Percentiles rank a stretch among this genome's conserved stretches.
These are phyloP conservation scores for Balamuthia mandrillaris DNA, from an alignment of 208 protist species.

Conservation along the genomic window DNA sequence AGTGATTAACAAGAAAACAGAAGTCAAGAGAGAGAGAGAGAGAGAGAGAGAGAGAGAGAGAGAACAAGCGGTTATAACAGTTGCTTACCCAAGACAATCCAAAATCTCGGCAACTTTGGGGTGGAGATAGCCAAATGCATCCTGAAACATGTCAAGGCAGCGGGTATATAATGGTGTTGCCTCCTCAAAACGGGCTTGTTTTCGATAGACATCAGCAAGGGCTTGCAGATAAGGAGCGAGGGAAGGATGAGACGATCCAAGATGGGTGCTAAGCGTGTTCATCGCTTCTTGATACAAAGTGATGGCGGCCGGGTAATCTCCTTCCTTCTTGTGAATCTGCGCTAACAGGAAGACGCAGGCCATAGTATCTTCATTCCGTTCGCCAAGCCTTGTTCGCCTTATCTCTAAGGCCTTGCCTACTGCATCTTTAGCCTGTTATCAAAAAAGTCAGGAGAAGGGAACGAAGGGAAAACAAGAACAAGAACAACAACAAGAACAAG, in stretches of 20 bases:
- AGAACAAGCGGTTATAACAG: not conserved
- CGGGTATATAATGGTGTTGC: not conserved
- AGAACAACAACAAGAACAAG: not conserved
- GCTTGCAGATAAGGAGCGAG: constrained; percentile 17
- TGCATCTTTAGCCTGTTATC: not conserved
- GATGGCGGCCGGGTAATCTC: constrained; percentile 14
- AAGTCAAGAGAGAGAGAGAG: not conserved
- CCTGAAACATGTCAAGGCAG: not conserved
- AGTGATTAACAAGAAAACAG: not conserved
- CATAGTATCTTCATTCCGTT: not conserved
- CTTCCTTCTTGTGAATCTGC: constrained; percentile 32
- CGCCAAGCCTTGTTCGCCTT: too few species aligned
- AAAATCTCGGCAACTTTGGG: constrained; percentile 14
- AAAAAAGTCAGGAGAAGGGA: not conserved
- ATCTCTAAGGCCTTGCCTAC: too few species aligned
- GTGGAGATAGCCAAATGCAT: constrained; percentile 1
- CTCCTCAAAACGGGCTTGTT: constrained; percentile 21
- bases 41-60: not conserved
- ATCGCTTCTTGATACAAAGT: not conserved
- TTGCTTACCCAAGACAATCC: not conserved
- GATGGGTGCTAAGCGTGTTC: not conserved
- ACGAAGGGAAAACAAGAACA: not conserved
- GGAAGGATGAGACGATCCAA: constrained; percentile 6
- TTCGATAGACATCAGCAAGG: constrained; percentile 26
- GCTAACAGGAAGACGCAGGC: not conserved